Percentiles rank a stretch among this genome's conserved stretches.
These are phyloP conservation scores for Metschnikowia vanudenii DNA, from an alignment of 805 yeast species.

Conservation along the genomic window DNA sequence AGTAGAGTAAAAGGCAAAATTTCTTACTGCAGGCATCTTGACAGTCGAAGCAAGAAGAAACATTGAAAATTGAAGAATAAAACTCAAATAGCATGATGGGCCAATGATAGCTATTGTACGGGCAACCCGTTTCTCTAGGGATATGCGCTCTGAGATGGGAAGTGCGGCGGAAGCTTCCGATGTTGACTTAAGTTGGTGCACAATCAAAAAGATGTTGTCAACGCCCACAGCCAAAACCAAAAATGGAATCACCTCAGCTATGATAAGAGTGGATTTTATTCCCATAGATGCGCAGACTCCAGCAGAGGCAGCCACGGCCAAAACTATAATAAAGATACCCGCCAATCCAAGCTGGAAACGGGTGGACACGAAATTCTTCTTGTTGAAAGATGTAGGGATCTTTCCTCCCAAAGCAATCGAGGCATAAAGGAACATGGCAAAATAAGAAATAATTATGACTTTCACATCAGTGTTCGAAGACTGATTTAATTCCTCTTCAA, in stretches of 20 bases:
- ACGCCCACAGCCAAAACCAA: constrained; percentile 93
- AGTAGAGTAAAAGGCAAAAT: constrained; percentile 89
- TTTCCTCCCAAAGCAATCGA: constrained; percentile 73
- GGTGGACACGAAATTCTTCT: constrained; percentile 44
- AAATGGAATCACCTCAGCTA: constrained; percentile 96
- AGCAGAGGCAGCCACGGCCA: constrained; percentile 79
- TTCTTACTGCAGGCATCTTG: constrained; percentile 93
- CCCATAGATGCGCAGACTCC: constrained; percentile 79
- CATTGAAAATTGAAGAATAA: constrained; percentile 75
- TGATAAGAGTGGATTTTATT: constrained; percentile 81
- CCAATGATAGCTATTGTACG: constrained; percentile 72
- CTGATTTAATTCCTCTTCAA: constrained; percentile 79
- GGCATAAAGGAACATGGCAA: constrained; percentile 85
- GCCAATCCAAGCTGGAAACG: constrained; percentile 74
- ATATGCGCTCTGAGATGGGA: neutral
- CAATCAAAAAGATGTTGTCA: constrained; percentile 84
- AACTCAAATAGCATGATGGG: constrained; percentile 80
- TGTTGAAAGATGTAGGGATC: constrained; percentile 38
- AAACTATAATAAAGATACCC: constrained; percentile 79
- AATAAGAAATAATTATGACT: constrained; percentile 70
- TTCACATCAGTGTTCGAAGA: constrained; percentile 76
- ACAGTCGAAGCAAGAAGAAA: constrained; percentile 78
- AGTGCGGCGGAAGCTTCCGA: constrained; percentile 30
- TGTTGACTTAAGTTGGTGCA: constrained; percentile 69
- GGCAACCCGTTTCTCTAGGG: constrained; percentile 59